phyloP scores from a whole-genome alignment of 139 green algal species.

The Tetraselmis chui region DNA sequence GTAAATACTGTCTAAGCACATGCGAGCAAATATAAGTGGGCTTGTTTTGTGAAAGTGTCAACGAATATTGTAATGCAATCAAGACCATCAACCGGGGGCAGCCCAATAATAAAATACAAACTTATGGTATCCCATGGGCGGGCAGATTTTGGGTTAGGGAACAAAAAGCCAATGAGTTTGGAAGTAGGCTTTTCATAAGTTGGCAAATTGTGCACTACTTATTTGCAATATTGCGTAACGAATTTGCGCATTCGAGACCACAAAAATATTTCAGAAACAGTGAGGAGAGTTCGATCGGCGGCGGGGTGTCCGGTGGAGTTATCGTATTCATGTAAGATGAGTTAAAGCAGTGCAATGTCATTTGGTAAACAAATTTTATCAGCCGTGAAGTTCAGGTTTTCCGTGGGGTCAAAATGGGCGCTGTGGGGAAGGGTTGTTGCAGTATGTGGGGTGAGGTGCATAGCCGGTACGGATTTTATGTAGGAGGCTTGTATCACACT shows the following conservation, averaged over 20 bases:
- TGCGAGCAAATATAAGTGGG: background rate
- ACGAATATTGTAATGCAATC: background rate
- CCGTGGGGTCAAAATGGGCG: background rate
- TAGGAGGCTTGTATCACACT: background rate
- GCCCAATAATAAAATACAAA: background rate
- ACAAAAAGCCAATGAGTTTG: background rate
- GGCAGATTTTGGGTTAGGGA: background rate
- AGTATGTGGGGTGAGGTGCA: background rate
- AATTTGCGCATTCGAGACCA: background rate
- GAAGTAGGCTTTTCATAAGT: background rate
- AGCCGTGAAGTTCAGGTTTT: background rate
- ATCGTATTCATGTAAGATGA: background rate
- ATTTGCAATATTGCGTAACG: background rate
- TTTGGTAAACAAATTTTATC: background rate
- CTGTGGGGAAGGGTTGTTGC: background rate
- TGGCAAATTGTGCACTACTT: background rate
- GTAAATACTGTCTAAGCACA: background rate
- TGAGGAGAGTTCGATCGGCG: background rate
- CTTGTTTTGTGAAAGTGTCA: background rate
- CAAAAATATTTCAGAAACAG: background rate
- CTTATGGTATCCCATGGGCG: background rate
- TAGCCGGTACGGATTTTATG: background rate
- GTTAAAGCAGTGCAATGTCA: background rate
- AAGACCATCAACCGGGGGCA: background rate
- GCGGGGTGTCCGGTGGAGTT: background rate